These are phyloP conservation scores for Aristolochia contorta DNA, from an alignment of 164 flowering plant species.

Conservation along the genomic window DNA sequence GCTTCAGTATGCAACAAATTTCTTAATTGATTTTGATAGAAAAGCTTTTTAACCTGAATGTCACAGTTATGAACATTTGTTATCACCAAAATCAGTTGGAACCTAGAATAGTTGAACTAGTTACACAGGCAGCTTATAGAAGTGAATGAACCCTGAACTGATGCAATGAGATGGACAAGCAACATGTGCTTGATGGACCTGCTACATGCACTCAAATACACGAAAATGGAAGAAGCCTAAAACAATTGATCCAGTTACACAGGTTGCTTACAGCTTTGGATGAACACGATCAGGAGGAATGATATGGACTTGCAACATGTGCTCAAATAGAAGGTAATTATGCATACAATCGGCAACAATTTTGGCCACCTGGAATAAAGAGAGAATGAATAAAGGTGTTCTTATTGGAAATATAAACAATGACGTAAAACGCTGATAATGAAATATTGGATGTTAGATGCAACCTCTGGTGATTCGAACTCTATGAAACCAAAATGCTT, in stretches of 20 bases:
- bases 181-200: constrained; percentile 71
- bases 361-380: constrained; percentile 63
- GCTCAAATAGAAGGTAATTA: constrained; percentile 72
- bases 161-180: constrained; percentile 70
- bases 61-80: no score
- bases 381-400: neutral
- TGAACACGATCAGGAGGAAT: constrained; percentile 76
- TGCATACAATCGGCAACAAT: constrained; percentile 82
- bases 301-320: constrained; percentile 69
- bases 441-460: neutral
- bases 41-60: no score
- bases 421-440: no score
- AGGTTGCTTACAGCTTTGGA: constrained; percentile 64
- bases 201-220: constrained; percentile 71
- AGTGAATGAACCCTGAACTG: constrained; percentile 68
- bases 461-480: constrained; percentile 74
- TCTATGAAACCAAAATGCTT: constrained; percentile 92
- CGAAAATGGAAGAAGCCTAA: constrained; percentile 13
- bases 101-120: no score
- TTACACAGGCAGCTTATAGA: constrained; percentile 39
- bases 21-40: no score
- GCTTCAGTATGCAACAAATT: no score
- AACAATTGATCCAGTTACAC: no score
- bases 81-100: no score
- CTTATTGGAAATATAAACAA: neutral